Conservation (phyloP, 2,329 filamentous ascomycete genomes). For the Stachybotrys elegans region DNA sequence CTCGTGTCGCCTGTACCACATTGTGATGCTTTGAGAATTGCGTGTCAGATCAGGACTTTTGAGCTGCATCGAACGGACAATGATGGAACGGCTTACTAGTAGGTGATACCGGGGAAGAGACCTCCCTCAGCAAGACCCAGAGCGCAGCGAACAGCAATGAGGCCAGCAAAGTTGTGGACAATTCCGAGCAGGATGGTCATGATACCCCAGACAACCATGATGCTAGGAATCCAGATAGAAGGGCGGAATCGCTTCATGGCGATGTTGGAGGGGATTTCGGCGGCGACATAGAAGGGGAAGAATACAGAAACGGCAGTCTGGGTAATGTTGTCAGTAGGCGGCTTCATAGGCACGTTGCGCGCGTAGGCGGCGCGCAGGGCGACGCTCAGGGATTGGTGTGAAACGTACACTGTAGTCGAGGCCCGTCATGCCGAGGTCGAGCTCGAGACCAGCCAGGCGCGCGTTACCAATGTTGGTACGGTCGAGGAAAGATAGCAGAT, state of each 20-base stretch:
- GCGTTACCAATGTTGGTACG: slow-evolving; percentile 49
- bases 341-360: too few relatives aligned
- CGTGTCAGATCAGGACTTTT: background rate
- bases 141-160: slow-evolving; percentile 42
- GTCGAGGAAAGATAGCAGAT: slow-evolving; percentile 48
- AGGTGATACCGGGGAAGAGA: slow-evolving; percentile 58
- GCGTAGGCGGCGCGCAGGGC: too few relatives aligned
- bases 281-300: slow-evolving; percentile 47
- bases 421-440: slow-evolving; percentile 23
- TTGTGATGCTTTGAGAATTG: slow-evolving; percentile 37
- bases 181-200: slow-evolving; percentile 45
- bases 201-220: slow-evolving; percentile 49
- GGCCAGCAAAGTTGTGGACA: slow-evolving; percentile 42
- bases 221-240: slow-evolving; percentile 44
- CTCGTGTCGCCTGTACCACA: slow-evolving; percentile 57
- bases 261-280: slow-evolving; percentile 53
- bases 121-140: slow-evolving; percentile 50
- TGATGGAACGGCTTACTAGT: slow-evolving; percentile 32
- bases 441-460: slow-evolving; percentile 47
- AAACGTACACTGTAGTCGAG: slow-evolving; percentile 27
- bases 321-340: too few relatives aligned
- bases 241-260: slow-evolving; percentile 50
- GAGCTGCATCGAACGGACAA: background rate
- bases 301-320: slow-evolving; percentile 43
- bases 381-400: background rate